These are phyloP conservation scores for Osmanthus fragrans DNA, from an alignment of 257 asterid species.

Conservation along the genomic window DNA sequence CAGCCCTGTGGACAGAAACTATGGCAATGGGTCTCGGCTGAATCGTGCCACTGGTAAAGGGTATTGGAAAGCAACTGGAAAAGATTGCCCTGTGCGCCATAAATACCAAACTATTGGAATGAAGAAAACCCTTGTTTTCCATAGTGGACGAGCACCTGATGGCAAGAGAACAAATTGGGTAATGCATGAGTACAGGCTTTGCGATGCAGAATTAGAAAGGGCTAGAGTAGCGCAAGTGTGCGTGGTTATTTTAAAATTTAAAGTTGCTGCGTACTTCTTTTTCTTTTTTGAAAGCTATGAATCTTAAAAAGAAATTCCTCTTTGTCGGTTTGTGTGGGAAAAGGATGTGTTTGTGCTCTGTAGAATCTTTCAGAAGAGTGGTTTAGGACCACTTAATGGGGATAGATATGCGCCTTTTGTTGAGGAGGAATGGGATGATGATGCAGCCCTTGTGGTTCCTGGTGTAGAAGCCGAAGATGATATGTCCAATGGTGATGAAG, in stretches of 20 bases:
- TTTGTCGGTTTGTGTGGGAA: slow-evolving; percentile 47
- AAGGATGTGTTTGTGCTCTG: slow-evolving; percentile 96
- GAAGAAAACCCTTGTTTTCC: slow-evolving; percentile 93
- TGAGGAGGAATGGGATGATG: slow-evolving; percentile 97
- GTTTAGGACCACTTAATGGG: slow-evolving; percentile 94
- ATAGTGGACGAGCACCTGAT: slow-evolving; percentile 93
- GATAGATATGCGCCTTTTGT: slow-evolving; percentile 93
- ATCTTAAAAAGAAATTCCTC: slow-evolving; percentile 30
- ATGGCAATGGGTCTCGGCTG: slow-evolving; percentile 88
- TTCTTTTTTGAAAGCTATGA: slow-evolving; percentile 17
- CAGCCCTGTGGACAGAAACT: slow-evolving; percentile 88
- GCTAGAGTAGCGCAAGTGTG: slow-evolving; percentile 86
- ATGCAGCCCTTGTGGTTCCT: slow-evolving; percentile 51
- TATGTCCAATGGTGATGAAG: slow-evolving; percentile 68
- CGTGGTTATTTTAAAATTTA: slow-evolving; percentile 7
- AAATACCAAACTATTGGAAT: slow-evolving; percentile 67
- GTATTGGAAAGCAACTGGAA: slow-evolving; percentile 97
- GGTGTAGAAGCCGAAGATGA: slow-evolving; percentile 80
- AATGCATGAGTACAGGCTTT: slow-evolving; percentile 93
- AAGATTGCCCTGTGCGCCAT: slow-evolving; percentile 78
- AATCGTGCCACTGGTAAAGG: slow-evolving; percentile 95
- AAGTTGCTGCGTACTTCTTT: slow-evolving; percentile 2
- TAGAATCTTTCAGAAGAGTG: slow-evolving; percentile 94
- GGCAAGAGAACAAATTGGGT: slow-evolving; percentile 97
- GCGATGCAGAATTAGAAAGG: slow-evolving; percentile 63